Conservation (phyloP, 2,329 filamentous ascomycete species). For the Chaetomiaceae sp. region DNA sequence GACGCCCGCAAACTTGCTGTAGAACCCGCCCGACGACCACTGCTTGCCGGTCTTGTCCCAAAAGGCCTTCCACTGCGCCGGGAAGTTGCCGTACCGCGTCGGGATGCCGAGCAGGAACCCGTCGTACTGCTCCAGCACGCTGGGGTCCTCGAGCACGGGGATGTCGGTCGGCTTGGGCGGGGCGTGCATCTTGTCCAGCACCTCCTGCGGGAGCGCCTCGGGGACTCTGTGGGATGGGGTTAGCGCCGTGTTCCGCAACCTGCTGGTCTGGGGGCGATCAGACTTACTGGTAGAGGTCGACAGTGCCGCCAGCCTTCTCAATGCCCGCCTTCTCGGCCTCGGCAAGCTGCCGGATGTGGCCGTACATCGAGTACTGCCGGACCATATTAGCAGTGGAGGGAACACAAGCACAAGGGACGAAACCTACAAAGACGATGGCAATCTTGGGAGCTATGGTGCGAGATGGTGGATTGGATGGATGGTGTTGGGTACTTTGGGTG, state of each 20-base stretch:
- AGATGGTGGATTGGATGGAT: constrained; percentile 3
- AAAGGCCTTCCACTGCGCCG: constrained; percentile 88
- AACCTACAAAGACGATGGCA: constrained; percentile 80
- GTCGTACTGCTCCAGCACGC: constrained; percentile 69
- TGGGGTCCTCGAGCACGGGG: constrained; percentile 55
- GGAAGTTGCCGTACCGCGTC: constrained; percentile 95
- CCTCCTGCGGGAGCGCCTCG: constrained; percentile 82
- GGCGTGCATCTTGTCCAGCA: constrained; percentile 87
- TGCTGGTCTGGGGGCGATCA: background rate
- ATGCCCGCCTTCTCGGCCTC: constrained; percentile 89
- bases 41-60: constrained; percentile 87
- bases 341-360: constrained; percentile 79
- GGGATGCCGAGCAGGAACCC: constrained; percentile 91
- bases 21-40: constrained; percentile 73
- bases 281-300: constrained; percentile 74
- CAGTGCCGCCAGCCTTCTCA: constrained; percentile 76
- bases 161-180: constrained; percentile 67
- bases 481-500: too few species aligned
- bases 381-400: background rate
- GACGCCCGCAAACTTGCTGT: constrained; percentile 84
- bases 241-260: background rate
- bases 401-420: background rate
- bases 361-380: constrained; percentile 83
- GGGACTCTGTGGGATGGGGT: constrained; percentile 49
- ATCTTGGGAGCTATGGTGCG: constrained; percentile 80